Percentiles rank a stretch among this genome's conserved stretches.
phyloP scores from a whole-genome alignment of 495 filamentous ascomycete species.

The Echria macrotheca region DNA sequence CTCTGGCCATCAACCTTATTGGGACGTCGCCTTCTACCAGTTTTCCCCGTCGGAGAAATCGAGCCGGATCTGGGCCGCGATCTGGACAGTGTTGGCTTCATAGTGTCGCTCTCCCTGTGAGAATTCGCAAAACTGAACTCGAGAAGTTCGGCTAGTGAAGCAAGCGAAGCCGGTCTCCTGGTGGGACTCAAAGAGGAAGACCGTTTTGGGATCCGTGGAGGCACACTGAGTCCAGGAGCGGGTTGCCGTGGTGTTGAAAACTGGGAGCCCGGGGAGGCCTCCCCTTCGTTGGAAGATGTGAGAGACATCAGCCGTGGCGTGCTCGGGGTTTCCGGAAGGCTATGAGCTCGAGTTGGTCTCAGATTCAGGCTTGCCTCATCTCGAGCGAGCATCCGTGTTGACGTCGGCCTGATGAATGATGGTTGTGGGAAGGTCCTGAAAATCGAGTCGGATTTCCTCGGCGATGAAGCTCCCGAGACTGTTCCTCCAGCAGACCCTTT shows the following conservation, averaged over 20 bases:
- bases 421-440: constrained; percentile 36
- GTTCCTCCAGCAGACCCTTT: neutral
- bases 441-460: constrained; percentile 5
- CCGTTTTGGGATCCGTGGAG: constrained; percentile 16
- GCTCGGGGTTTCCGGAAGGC: constrained; percentile 33
- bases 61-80: constrained; percentile 16
- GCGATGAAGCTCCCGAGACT: neutral
- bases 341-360: constrained; percentile 26
- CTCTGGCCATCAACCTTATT: no score
- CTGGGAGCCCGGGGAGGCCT: neutral
- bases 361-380: constrained; percentile 27
- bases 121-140: constrained; percentile 19
- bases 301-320: constrained; percentile 3
- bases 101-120: neutral
- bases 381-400: constrained; percentile 41
- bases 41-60: constrained; percentile 19
- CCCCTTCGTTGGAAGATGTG: neutral
- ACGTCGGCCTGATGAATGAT: constrained; percentile 43
- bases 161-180: constrained; percentile 5
- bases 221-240: neutral
- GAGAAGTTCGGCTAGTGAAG: constrained; percentile 16
- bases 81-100: neutral
- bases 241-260: neutral
- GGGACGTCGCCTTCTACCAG: constrained; percentile 9
- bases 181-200: constrained; percentile 11